Base-by-base conservation (phyloP, 1,284 basidiomycete genomes). In the Ustilago hordei region DNA sequence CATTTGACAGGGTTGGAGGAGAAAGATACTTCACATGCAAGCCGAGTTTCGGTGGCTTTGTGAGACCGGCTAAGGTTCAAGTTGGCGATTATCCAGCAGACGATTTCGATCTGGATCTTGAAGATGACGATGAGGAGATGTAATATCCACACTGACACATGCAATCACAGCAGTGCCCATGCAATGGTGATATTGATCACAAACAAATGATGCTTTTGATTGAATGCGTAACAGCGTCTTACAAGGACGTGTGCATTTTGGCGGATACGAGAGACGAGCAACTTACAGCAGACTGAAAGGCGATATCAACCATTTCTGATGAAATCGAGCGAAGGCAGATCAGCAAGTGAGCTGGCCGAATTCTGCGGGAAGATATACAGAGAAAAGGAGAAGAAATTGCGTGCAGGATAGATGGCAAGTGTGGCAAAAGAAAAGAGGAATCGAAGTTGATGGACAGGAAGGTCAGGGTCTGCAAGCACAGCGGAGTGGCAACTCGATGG, bases 11-110 rank as follows among this genome's bases (percentile, higher is more conserved):
- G 0, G 93, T 98, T 2, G 90, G 94, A 79, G 95, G 93, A 0
- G 90, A 91, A 78, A 88, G 89, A 17, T 98, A 98, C 86, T 99
- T 98, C 83, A 89, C 90, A 2, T 94, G 93, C 84, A 87, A 86
- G 55, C 89, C 90, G 3, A 92, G 91, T 60, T 92, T 92, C 76
- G 96, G 95, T 3, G 91, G 92, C 5, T 98, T 99, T 85, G 93
- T 96, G 12, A 90, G 92, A 61, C 91, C 93, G 0, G 93, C 95
- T 62, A 92, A 91, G 84, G 90, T 98, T 11, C 89, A 87, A 48
- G 89, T 94, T 6, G 95, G 96, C 1, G 93, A 98, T 85, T 98
- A 90, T 86, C 94, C 95, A 0, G 55, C 57, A 17, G 77, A 73
- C 38, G 65, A 78, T 31, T 53, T 74, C 15, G 71, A 74, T 38